phyloP scores from a whole-genome alignment of 192 early-diverging fungal genomes.

The Coemansia sp. region DNA sequence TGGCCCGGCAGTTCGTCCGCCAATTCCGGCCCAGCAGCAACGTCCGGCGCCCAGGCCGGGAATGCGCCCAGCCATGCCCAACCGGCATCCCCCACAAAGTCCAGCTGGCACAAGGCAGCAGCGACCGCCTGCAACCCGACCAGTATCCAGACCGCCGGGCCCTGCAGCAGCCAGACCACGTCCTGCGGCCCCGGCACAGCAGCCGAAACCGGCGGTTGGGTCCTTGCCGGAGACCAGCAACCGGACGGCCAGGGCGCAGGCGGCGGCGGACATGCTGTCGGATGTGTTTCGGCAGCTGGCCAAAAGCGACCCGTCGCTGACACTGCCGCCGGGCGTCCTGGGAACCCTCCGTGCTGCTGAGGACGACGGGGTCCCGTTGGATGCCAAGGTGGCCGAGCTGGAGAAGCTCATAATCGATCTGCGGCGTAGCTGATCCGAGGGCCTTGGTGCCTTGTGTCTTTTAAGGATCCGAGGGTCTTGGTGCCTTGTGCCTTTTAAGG shows the following conservation, averaged over 20 bases:
- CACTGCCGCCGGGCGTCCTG: neutral
- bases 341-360: neutral
- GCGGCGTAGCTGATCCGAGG: conserved; percentile 2
- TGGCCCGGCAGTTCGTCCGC: too few species aligned
- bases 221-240: too few species aligned
- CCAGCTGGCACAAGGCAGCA: too few species aligned
- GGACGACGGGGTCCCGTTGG: conserved; percentile 19
- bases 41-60: too few species aligned
- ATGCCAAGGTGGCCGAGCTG: conserved; percentile 42
- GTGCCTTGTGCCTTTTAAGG: neutral
- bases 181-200: too few species aligned
- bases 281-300: conserved; percentile 34
- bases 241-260: conserved; percentile 47
- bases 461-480: neutral
- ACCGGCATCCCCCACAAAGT: too few species aligned
- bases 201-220: too few species aligned
- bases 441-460: neutral
- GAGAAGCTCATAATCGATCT: conserved; percentile 40
- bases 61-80: too few species aligned
- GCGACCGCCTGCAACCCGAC: too few species aligned
- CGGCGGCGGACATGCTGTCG: conserved; percentile 34
- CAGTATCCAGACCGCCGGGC: too few species aligned
- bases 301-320: conserved; percentile 20
- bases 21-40: too few species aligned
- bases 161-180: too few species aligned